phyloP scores from a whole-genome alignment of 176 grass and related monocot genomes.

The Areca catechu region DNA sequence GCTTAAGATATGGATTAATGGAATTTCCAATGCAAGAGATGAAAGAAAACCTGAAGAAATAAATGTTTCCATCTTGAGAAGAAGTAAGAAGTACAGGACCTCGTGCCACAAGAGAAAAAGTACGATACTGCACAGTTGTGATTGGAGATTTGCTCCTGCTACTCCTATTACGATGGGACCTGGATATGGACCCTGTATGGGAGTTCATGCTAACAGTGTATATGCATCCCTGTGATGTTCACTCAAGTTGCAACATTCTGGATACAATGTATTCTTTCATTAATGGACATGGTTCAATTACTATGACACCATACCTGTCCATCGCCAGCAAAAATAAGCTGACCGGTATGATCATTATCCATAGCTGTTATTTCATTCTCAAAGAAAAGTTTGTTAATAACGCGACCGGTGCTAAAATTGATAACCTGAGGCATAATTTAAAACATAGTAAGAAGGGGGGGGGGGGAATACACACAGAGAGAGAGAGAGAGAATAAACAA shows the following conservation, averaged over 20 bases:
- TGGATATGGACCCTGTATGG: conserved; percentile 74
- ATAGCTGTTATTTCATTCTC: conserved; percentile 87
- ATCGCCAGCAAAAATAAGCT: conserved; percentile 88
- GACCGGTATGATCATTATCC: conserved; percentile 90
- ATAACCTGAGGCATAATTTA: conserved; percentile 44
- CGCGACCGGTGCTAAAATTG: conserved; percentile 96
- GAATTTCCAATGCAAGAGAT: no score
- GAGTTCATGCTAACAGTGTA: conserved; percentile 74
- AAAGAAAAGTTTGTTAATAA: conserved; percentile 82
- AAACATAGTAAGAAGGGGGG: not conserved
- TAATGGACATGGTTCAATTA: no score
- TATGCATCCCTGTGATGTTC: conserved; percentile 66
- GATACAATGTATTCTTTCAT: no score
- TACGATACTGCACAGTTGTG: conserved; percentile 72
- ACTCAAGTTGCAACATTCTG: conserved; percentile 14
- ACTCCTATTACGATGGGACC: conserved; percentile 76
- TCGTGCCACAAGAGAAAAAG: conserved; percentile 77
- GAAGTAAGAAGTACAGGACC: conserved; percentile 84
- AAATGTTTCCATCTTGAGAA: conserved; percentile 86
- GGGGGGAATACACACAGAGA: no score
- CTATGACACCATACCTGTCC: conserved; percentile 41
- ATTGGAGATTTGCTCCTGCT: conserved; percentile 67
- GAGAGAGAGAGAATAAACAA: not conserved
- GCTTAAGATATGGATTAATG: no score
- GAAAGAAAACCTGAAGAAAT: conserved; percentile 64